phyloP scores from a whole-genome alignment of 2,329 filamentous ascomycete species.

The Fusarium sp. region DNA sequence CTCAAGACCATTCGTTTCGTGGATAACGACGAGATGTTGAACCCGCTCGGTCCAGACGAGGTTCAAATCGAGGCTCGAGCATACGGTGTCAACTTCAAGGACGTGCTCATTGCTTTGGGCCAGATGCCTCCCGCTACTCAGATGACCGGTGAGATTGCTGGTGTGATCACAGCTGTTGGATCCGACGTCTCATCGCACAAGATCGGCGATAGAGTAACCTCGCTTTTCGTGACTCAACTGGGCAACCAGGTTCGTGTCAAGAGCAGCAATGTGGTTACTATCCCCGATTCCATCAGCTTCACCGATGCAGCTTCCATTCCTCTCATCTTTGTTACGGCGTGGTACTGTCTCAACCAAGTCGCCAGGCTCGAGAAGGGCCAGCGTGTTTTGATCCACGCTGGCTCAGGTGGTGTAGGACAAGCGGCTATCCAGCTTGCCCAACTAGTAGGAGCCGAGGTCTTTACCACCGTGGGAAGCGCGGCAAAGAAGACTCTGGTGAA shows the following conservation, averaged over 20 bases:
- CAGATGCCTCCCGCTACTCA: conserved; percentile 8
- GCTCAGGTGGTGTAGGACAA: conserved; percentile 8
- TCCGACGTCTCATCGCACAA: background rate
- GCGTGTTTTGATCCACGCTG: conserved; percentile 8
- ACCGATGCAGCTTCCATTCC: conserved; percentile 15
- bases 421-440: conserved; percentile 9
- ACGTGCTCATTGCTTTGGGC: conserved; percentile 11
- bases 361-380: conserved; percentile 7
- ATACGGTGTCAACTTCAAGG: conserved; percentile 16
- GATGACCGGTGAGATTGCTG: conserved; percentile 4
- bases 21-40: background rate
- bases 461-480: background rate
- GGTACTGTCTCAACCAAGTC: conserved; percentile 6
- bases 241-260: conserved; percentile 9
- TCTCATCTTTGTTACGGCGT: conserved; percentile 9
- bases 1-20: conserved; percentile 13
- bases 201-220: conserved; percentile 1
- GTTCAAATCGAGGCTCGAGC: conserved; percentile 9
- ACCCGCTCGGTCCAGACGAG: background rate
- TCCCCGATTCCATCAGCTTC: conserved; percentile 5
- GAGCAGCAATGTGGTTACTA: background rate
- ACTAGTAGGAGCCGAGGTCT: conserved; percentile 1
- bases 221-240: background rate
- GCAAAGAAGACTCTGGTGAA: conserved; percentile 5
- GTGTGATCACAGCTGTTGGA: conserved; percentile 5